Evolutionary conservation across 768 basidiomycete species (phyloP).

Genomic region (Podaxis sp.): DNA sequence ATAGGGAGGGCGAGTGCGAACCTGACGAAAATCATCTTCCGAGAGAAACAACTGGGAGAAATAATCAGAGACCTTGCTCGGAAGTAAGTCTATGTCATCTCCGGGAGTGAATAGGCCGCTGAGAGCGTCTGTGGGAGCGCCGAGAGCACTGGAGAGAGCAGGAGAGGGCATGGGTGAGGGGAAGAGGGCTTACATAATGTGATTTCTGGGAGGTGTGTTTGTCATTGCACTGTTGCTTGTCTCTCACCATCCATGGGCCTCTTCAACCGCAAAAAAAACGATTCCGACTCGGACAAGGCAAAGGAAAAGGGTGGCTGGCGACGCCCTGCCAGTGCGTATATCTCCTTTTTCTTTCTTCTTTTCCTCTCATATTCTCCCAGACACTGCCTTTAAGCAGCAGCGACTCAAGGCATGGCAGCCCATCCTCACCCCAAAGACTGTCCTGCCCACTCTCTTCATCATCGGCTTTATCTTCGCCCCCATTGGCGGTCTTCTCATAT

Average conservation of each 20-base stretch:
- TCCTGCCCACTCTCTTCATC: conserved; percentile 94
- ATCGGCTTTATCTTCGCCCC: conserved; percentile 94
- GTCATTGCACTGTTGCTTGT: neutral
- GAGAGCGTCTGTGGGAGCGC: conserved; percentile 50
- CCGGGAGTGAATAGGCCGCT: conserved; percentile 42
- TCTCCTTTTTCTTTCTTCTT: conserved; percentile 11
- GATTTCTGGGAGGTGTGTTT: neutral
- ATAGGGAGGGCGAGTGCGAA: conserved; percentile 19
- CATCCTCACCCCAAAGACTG: conserved; percentile 96
- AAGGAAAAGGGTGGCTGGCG: conserved; percentile 88
- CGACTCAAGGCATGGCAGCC: conserved; percentile 99
- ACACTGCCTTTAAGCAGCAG: conserved; percentile 99
- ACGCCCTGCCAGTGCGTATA: conserved; percentile 74
- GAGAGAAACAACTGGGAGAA: conserved; percentile 46
- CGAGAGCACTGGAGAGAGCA: conserved; percentile 42
- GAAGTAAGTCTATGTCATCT: conserved; percentile 35
- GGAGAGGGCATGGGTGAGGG: conserved; percentile 50
- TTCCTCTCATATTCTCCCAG: conserved; percentile 39
- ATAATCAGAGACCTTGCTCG: conserved; percentile 41
- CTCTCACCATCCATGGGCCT: conserved; percentile 45
- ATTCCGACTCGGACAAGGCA: conserved; percentile 40
- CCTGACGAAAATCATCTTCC: conserved; percentile 41
- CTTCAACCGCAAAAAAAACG: conserved; percentile 55
- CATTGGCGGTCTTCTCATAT: conserved; percentile 92
- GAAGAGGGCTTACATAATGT: conserved; percentile 21